A percentile compares a stretch with the other conserved stretches of the same genome.
These are phyloP conservation scores for Odontarrhena argentea DNA, from an alignment of 345 rosid genomes.

Conservation along the genomic window DNA sequence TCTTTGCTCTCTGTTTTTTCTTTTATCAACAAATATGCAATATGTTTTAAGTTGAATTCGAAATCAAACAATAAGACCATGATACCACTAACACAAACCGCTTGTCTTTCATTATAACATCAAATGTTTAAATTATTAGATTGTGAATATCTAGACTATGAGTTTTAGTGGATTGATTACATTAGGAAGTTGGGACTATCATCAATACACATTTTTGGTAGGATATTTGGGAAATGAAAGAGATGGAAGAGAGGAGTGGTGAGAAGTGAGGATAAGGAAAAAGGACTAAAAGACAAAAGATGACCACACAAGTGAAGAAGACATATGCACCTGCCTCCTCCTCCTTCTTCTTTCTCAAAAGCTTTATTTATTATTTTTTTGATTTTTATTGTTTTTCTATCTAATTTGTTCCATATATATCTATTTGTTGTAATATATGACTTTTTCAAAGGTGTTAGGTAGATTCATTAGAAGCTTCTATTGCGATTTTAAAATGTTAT, in stretches of 20 bases:
- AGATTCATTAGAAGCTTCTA: constrained; percentile 39
- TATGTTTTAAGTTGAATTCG: neutral
- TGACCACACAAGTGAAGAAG: constrained; percentile 35
- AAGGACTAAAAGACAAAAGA: constrained; percentile 25
- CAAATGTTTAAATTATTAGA: neutral
- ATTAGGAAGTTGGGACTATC: neutral
- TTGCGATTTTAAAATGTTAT: neutral
- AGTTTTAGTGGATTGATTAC: neutral
- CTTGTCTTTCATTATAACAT: too few relatives aligned
- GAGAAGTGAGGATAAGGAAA: constrained; percentile 38
- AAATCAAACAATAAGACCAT: neutral
- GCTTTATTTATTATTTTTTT: neutral
- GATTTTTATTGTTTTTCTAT: neutral
- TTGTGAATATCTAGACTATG: neutral
- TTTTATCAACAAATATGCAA: too few relatives aligned
- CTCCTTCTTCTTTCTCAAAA: constrained; percentile 6
- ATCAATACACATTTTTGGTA: neutral
- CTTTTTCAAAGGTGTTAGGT: constrained; percentile 43
- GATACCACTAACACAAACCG: too few relatives aligned
- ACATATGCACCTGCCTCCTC: constrained; percentile 37
- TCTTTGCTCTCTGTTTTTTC: neutral
- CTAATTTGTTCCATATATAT: too few relatives aligned
- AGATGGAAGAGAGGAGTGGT: constrained; percentile 32
- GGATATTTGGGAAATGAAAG: constrained; percentile 27
- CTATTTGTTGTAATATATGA: too few relatives aligned